Base-by-base conservation (phyloP, 192 early-diverging fungal species). In the Backusella australiensis region DNA sequence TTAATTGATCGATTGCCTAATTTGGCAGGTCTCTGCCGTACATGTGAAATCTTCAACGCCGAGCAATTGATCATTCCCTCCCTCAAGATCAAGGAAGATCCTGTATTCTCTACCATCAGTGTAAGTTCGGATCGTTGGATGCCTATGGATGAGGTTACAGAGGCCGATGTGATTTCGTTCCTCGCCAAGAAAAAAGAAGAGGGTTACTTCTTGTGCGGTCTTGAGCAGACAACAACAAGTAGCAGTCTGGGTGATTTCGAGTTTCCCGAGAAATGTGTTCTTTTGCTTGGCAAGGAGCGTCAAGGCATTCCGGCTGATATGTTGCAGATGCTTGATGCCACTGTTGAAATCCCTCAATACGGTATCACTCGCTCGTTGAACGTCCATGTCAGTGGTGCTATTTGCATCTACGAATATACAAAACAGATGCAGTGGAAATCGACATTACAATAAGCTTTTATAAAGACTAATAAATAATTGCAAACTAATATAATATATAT, bases 41-140 rank as follows among this genome's bases (percentile, higher is more conserved):
- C 90, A 11, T 87, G 86, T 67, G 90, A 91, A 72, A 91, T 89
- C 4, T 90, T 91, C 76, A 90, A 90, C 56, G 88, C 89, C 7
- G 84, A 84, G 63, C 63, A 80, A 21, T 71, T 90, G 11, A 81
- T 85, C 17, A 78, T 90, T 34, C 35, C 77, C 7, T 69, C 36
- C 4, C 23, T 69, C 34, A 63, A 85, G 77, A 76, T 86, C 32
- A 86, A 77, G 21, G 84, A 89, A 9, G 90, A 91, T 68, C 83
- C 83, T 34, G 66, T 38, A 8, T 91, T 91, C 63, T 66, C 77
- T 17, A 74, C 73, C 23, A 84, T 84, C 44, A 83, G 87, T 44
- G 90, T 91, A n/a, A 80, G 87, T 12, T 78, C 88, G 8, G 86
- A 90, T 74, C 84, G 84, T 79, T 91, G 90, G 90, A 83, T 86